Base-by-base conservation (phyloP, 2,329 filamentous ascomycete species). In the Trichophyton equinum region DNA sequence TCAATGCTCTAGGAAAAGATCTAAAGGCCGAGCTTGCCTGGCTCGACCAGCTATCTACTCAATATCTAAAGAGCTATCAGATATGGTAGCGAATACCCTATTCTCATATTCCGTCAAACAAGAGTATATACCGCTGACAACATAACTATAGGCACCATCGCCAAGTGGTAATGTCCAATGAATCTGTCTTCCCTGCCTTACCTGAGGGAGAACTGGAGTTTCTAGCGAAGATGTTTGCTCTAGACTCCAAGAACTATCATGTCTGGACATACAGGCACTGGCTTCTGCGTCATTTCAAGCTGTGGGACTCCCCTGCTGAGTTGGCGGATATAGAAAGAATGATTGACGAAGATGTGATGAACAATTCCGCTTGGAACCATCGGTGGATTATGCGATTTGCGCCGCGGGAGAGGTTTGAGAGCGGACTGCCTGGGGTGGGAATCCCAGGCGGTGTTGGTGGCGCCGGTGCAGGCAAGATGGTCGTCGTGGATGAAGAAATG, bases 321-420 rank as follows among this genome's bases (percentile, higher is more conserved):
- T 77, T 95, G 20, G 74, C 78, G 58, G 85, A 86, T 62, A 83
- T 89, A 38, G 87, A 94, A 70, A 75, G 75, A 44, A 81, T 96
- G 72, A 82, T 99, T 62, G 78, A 83, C 61, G 78, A 83, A 38
- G 94, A 99, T 73, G 85, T 97, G 62, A 83, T 91, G 69, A 99
- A 99, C 77, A 99, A 99, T 74, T 94, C 88, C 51, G 94, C 92
- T 15, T 99, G 94, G 94, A 95, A 92, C 66, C 92, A 99, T 78
- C 86, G 94, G 58, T 97, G 94, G 79, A 96, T 92, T 73, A 73
- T 97, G n/a, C 84, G 92, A 18, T 95, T 96, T 82, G 71, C 78
- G 81, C 78, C 86, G 79, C 20, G 76, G 9, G 71, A 72, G 38
- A 68, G 73, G 25, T 72, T 70, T 64, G 65, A 73, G 66, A 63